A percentile compares a stretch with the other conserved stretches of the same genome.
Evolutionary conservation across 2,329 filamentous ascomycete species (phyloP).

Genomic region (Alternaria hordeiaustralica): DNA sequence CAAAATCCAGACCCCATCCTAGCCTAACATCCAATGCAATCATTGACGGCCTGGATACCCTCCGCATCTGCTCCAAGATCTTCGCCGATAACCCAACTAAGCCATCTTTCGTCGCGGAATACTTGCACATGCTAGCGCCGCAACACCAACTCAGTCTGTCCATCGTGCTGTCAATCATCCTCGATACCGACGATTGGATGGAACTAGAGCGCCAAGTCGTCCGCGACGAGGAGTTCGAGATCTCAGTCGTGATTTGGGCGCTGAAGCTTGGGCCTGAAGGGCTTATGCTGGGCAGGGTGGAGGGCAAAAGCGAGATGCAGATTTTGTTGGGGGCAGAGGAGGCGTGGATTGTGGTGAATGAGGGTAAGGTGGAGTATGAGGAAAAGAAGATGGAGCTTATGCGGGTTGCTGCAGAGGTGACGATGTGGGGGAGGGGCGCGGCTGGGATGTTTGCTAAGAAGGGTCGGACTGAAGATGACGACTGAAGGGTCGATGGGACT

Average conservation of each 20-base stretch:
- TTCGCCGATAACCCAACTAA: neutral
- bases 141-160: neutral
- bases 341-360: neutral
- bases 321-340: neutral
- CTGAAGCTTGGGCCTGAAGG: neutral
- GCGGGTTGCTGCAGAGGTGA: neutral
- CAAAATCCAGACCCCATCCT: neutral
- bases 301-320: neutral
- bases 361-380: neutral
- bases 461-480: neutral
- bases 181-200: neutral
- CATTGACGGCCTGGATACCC: neutral
- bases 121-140: neutral
- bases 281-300: neutral
- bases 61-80: neutral
- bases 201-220: neutral
- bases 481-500: neutral
- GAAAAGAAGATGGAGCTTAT: neutral
- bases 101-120: neutral
- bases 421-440: neutral
- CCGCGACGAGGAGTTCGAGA: neutral
- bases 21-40: neutral
- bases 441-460: neutral
- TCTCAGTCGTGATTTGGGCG: neutral
- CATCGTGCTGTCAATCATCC: neutral